A percentile compares a stretch with the other conserved stretches of the same genome.
phyloP scores from a whole-genome alignment of 2,329 filamentous ascomycete species.

The Alternaria angustiovoidea region DNA sequence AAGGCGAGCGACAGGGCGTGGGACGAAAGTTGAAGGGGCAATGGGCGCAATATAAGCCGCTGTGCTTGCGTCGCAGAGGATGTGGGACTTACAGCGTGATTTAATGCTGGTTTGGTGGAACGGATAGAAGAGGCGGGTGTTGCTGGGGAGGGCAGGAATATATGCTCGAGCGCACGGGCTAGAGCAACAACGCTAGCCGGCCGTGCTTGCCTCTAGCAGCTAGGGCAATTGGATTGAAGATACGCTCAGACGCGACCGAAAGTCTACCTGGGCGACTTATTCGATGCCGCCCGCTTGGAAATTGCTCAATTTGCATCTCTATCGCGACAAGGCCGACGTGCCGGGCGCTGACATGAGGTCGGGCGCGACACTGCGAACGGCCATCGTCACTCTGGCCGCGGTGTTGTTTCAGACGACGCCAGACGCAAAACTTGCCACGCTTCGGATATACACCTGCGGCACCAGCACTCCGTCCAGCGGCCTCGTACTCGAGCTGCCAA shows the following conservation, averaged over 20 bases:
- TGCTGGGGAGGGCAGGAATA: conserved; percentile 28
- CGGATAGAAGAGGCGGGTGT: conserved; percentile 21
- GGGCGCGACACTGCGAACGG: not conserved
- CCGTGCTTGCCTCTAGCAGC: conserved; percentile 19
- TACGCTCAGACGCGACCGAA: conserved; percentile 36
- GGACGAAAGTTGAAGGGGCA: conserved; percentile 12
- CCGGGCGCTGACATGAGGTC: conserved; percentile 4
- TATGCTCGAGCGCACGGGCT: conserved; percentile 23
- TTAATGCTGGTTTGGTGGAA: conserved; percentile 23
- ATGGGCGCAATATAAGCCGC: conserved; percentile 14
- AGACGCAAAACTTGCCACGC: conserved; percentile 28
- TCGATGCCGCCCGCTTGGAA: conserved; percentile 17
- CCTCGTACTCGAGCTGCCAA: not conserved
- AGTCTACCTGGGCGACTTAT: conserved; percentile 8
- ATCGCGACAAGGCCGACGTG: conserved; percentile 8
- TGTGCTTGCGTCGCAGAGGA: not conserved
- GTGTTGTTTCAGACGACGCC: conserved; percentile 25
- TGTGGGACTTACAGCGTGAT: conserved; percentile 24
- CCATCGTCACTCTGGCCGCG: conserved; percentile 10
- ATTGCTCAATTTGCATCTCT: conserved; percentile 27
- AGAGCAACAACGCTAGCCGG: conserved; percentile 25
- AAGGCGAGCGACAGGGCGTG: conserved; percentile 7
- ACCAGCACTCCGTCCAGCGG: conserved; percentile 10
- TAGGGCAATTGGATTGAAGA: conserved; percentile 29
- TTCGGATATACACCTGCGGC: conserved; percentile 26